These are phyloP conservation scores for Aulographum hederae DNA, from an alignment of 2,329 filamentous ascomycete genomes.

Conservation along the genomic window DNA sequence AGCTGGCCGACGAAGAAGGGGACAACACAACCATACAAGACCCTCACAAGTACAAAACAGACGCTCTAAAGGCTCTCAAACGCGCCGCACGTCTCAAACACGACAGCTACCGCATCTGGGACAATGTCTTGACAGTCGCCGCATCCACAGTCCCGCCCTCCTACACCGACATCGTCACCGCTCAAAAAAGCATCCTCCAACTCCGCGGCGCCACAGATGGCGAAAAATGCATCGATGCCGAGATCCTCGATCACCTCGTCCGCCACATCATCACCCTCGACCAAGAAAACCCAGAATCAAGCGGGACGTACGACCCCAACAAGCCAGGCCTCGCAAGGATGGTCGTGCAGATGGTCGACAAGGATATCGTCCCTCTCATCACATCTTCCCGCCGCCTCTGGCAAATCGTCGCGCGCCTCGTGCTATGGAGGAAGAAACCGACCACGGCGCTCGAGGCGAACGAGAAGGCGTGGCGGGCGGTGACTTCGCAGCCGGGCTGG, in stretches of 20 bases:
- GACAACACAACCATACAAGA: conserved; percentile 6
- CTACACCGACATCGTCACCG: conserved; percentile 56
- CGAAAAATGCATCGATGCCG: conserved; percentile 61
- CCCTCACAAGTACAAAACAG: conserved; percentile 14
- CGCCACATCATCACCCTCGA: conserved; percentile 33
- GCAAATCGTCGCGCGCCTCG: conserved; percentile 52
- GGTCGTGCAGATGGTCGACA: conserved; percentile 56
- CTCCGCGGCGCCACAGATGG: conserved; percentile 47
- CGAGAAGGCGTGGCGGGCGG: conserved; percentile 77
- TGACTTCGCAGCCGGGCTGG: conserved; percentile 35
- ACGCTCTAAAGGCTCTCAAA: conserved; percentile 72
- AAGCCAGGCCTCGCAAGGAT: conserved; percentile 36
- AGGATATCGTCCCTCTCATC: conserved; percentile 62
- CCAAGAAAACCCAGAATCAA: conserved; percentile 15
- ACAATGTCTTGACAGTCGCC: conserved; percentile 81
- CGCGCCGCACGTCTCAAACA: conserved; percentile 68
- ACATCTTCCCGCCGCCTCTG: conserved; percentile 63
- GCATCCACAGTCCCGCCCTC: conserved; percentile 59
- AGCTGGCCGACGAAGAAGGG: conserved; percentile 19
- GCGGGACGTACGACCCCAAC: conserved; percentile 19
- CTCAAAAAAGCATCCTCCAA: conserved; percentile 56
- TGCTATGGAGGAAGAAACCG: conserved; percentile 55
- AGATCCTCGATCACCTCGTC: conserved; percentile 54
- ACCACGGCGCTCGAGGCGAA: conserved; percentile 60
- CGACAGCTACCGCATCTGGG: conserved; percentile 87